Base-by-base conservation (phyloP, 2,329 filamentous ascomycete genomes). In the Aspergillus unguis region DNA sequence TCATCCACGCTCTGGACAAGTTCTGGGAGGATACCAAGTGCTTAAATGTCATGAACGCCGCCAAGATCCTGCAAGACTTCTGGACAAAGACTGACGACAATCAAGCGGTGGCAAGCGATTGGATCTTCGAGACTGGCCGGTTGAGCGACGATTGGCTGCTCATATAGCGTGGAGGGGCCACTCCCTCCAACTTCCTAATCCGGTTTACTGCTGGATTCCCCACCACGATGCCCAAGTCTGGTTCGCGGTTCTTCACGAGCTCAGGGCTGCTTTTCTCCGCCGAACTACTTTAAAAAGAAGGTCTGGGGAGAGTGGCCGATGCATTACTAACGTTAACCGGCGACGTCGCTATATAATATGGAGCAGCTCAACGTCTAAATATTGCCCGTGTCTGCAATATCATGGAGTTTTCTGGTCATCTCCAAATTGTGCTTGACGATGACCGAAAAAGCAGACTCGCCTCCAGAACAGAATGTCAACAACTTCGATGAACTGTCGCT, bases 401-500 rank as follows among this genome's bases (percentile, higher is more conserved):
- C 11, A 44, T 44, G 41, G 41, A 33, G 9, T 32, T 10, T 32
- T 29, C 2, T 7, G 3, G 1, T 32, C n/a, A 23, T 11, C 28
- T 8, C 41, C 11, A 6, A 32, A 3, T 27, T 27, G 5, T 10
- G 11, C 25, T 10, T 7, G 52, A 55, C 43, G 37, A 41, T 44
- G 27, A 51, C 36, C 28, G 50, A 51, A 27, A 28, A 26, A 49
- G 51, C 50, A 40, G 48, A 44, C 26, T 55, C 54, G 4, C 42
- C 28, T 23, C n/a, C 42, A 7, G 31, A 17, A 10, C 64, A 66
- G 45, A 71, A 31, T 51, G 27, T n/a, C 6, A 28, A 8, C 3
- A 29, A 17, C 17, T n/a, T 46, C 23, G 49, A 52, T 10, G 35
- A 52, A 6, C 6, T 26, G 9, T 46, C 35, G 3, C 38, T 88